Percentiles rank a stretch among this genome's conserved stretches.
These are phyloP conservation scores for Debaryomyces sp. DNA, from an alignment of 1,139 yeast genomes.

Conservation along the genomic window DNA sequence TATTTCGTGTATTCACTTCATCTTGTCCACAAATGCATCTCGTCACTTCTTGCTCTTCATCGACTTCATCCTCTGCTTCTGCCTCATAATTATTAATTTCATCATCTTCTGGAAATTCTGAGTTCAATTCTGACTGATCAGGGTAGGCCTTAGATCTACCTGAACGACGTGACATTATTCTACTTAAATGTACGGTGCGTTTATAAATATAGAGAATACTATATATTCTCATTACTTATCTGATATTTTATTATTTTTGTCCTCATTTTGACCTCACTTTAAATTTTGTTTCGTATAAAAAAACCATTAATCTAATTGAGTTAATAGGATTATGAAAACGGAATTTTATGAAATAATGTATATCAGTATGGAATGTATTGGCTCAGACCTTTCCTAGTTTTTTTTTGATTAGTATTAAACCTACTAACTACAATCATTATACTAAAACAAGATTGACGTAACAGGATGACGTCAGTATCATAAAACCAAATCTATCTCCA, in stretches of 20 bases:
- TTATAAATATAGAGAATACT: background rate
- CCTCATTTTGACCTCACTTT: background rate
- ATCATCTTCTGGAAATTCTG: slow-evolving; percentile 21
- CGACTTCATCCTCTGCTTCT: slow-evolving; percentile 31
- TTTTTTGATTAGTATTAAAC: background rate
- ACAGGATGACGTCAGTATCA: background rate
- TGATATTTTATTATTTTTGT: background rate
- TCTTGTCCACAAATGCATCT: slow-evolving; percentile 86
- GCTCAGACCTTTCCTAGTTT: background rate
- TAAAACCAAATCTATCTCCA: background rate
- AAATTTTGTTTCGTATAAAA: background rate
- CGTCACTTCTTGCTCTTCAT: slow-evolving; percentile 73
- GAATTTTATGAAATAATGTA: background rate
- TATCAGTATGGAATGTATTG: background rate
- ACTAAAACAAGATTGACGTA: background rate
- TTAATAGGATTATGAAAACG: background rate
- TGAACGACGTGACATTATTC: slow-evolving; percentile 32
- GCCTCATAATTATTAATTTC: slow-evolving; percentile 24
- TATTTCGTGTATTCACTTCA: slow-evolving; percentile 51
- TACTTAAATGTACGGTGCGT: background rate
- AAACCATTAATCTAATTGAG: background rate
- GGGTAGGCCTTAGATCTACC: slow-evolving; percentile 26
- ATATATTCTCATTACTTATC: slow-evolving; percentile 1
- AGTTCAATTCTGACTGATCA: slow-evolving; percentile 15
- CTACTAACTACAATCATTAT: background rate